A percentile compares a stretch with the other conserved stretches of the same genome.
Evolutionary conservation across 768 basidiomycete species (phyloP).

Genomic region (Tricholoma matsutake): DNA sequence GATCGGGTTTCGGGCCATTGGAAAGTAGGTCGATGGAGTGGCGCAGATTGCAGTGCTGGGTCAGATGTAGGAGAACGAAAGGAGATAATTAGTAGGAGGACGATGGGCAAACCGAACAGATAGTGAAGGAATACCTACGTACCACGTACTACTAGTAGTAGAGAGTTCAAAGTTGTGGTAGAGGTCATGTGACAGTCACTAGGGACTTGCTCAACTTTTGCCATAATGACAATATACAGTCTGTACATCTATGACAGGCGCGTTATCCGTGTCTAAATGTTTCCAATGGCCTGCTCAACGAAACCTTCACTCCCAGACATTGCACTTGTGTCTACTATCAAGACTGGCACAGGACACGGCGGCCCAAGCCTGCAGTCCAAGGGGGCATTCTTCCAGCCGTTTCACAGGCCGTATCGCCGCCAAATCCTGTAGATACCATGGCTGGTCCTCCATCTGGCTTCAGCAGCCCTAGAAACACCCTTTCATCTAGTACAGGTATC

Average conservation of each 20-base stretch:
- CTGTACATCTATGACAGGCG: conserved; percentile 93
- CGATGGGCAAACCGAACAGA: background rate
- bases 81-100: too few species aligned
- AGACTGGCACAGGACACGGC: conserved; percentile 84
- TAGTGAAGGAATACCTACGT: background rate
- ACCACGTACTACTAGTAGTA: too few species aligned
- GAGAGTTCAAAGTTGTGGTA: too few species aligned
- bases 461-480: conserved; percentile 63
- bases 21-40: conserved; percentile 31
- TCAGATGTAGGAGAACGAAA: background rate
- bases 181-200: too few species aligned
- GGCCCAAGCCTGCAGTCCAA: conserved; percentile 68
- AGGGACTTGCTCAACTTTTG: background rate
- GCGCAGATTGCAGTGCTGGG: background rate
- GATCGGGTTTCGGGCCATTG: conserved; percentile 78
- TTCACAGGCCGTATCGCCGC: conserved; percentile 58
- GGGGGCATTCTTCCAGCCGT: conserved; percentile 79
- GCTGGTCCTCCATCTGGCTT: conserved; percentile 35
- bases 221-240: conserved; percentile 80
- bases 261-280: conserved; percentile 18
- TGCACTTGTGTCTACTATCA: conserved; percentile 94
- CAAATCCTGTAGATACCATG: conserved; percentile 28
- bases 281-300: conserved; percentile 9
- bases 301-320: conserved; percentile 50
- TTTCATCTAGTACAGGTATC: conserved; percentile 61